Evolutionary conservation across 345 rosid species (phyloP).

Genomic region (Citrus glauca): DNA sequence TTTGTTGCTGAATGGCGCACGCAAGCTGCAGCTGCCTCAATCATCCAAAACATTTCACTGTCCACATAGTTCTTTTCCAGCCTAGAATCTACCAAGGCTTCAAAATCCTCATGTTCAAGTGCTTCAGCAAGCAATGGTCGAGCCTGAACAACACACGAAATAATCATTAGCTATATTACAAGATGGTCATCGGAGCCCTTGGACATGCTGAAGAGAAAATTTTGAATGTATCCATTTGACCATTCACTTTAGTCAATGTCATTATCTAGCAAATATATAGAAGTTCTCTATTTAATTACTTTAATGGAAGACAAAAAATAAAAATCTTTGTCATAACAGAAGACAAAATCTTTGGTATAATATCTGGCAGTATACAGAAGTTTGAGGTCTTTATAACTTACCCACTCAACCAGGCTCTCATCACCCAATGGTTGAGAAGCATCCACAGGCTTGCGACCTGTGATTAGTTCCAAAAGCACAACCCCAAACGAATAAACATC

Average conservation of each 20-base stretch:
- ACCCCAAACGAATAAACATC: conserved; percentile 97
- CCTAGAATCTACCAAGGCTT: conserved; percentile 62
- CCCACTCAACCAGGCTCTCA: conserved; percentile 99
- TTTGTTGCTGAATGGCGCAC: conserved; percentile 85
- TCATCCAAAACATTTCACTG: conserved; percentile 84
- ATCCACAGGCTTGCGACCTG: conserved; percentile 96
- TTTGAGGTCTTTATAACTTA: conserved; percentile 23
- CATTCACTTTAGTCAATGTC: background rate
- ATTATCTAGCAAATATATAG: background rate
- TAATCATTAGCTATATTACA: background rate
- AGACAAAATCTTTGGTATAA: background rate
- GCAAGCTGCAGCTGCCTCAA: conserved; percentile 97
- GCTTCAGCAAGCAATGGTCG: conserved; percentile 80
- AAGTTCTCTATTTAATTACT: background rate
- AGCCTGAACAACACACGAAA: conserved; percentile 49
- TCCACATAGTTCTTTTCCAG: conserved; percentile 56
- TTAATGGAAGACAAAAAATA: too few relatives aligned
- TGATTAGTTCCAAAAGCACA: conserved; percentile 89
- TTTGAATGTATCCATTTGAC: background rate
- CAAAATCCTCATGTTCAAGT: conserved; percentile 67
- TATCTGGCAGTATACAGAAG: background rate
- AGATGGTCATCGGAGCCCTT: background rate
- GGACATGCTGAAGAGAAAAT: background rate
- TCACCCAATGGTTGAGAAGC: conserved; percentile 89
- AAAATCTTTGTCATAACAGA: too few relatives aligned